Evolutionary conservation across 768 basidiomycete genomes (phyloP).

Genomic region (Hericium coralloides): DNA sequence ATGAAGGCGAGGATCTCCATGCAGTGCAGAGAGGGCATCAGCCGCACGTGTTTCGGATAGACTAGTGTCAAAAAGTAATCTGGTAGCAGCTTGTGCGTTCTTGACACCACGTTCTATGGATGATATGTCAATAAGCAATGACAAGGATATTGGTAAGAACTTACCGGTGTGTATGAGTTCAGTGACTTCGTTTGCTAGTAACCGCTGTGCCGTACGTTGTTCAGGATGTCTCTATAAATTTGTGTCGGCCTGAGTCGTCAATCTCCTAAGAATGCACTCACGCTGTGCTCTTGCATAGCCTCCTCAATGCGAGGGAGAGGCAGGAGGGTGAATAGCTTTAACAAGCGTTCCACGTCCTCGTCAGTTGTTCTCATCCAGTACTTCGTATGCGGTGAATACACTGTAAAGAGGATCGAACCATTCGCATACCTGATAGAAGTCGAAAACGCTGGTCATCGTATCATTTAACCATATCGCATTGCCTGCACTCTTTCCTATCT

Average conservation of each 20-base stretch:
- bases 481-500: slow-evolving; percentile 96
- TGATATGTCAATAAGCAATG: background rate
- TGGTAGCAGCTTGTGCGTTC: slow-evolving; percentile 35
- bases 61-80: slow-evolving; percentile 34
- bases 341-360: slow-evolving; percentile 11
- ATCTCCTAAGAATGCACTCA: background rate
- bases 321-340: slow-evolving; percentile 14
- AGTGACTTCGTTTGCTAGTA: slow-evolving; percentile 51
- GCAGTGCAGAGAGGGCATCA: slow-evolving; percentile 53
- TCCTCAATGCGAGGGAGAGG: slow-evolving; percentile 7
- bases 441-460: slow-evolving; percentile 72
- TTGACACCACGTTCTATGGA: slow-evolving; percentile 29
- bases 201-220: slow-evolving; percentile 37
- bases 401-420: background rate
- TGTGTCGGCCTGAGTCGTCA: background rate
- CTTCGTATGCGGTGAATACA: slow-evolving; percentile 29
- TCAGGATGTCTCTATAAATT: slow-evolving; percentile 26
- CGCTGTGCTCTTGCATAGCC: slow-evolving; percentile 8
- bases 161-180: slow-evolving; percentile 49
- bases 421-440: slow-evolving; percentile 81
- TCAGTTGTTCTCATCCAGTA: slow-evolving; percentile 67
- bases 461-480: slow-evolving; percentile 91
- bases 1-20: slow-evolving; percentile 53
- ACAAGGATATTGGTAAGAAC: background rate
- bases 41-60: slow-evolving; percentile 36